phyloP scores from a whole-genome alignment of 2,329 filamentous ascomycete species.

The Dactylellina parvicollis region DNA sequence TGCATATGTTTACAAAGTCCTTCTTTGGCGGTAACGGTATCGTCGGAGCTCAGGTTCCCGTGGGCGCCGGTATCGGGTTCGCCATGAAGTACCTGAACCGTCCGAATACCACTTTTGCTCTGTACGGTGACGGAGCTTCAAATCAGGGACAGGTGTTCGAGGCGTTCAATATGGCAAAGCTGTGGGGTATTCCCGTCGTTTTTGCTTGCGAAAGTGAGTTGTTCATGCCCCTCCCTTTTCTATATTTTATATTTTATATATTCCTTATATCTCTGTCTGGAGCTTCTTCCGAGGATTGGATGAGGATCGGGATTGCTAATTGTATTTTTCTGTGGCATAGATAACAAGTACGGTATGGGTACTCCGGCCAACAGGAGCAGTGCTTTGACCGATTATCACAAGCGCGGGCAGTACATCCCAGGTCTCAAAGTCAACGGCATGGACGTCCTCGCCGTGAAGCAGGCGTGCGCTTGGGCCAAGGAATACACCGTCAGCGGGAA shows the following conservation, averaged over 20 bases:
- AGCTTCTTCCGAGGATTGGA: constrained; percentile 56
- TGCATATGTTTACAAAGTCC: constrained; percentile 99
- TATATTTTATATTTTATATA: not conserved
- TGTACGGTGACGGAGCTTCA: constrained; percentile 97
- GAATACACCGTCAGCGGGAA: constrained; percentile 83
- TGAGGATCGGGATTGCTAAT: not conserved
- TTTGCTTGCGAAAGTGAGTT: constrained; percentile 96
- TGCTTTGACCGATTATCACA: constrained; percentile 99
- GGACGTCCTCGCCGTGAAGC: constrained; percentile 98
- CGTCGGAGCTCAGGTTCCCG: constrained; percentile 96
- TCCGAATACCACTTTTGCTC: constrained; percentile 84
- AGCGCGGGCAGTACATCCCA: constrained; percentile 99
- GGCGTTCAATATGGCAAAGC: constrained; percentile 99
- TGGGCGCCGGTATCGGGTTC: constrained; percentile 95
- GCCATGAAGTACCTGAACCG: constrained; percentile 92
- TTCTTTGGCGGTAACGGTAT: constrained; percentile 99
- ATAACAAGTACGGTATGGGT: constrained; percentile 99
- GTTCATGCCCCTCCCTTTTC: not conserved
- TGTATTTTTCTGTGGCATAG: constrained; percentile 63
- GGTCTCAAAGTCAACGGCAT: constrained; percentile 99
- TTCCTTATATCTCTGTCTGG: constrained; percentile 24
- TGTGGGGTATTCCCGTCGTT: constrained; percentile 94
- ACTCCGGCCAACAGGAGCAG: constrained; percentile 93
- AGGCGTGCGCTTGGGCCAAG: constrained; percentile 92
- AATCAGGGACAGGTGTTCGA: constrained; percentile 99